A percentile compares a stretch with the other conserved stretches of the same genome.
These are phyloP conservation scores for Monilinia fructicola DNA, from an alignment of 2,329 filamentous ascomycete species.

Conservation along the genomic window DNA sequence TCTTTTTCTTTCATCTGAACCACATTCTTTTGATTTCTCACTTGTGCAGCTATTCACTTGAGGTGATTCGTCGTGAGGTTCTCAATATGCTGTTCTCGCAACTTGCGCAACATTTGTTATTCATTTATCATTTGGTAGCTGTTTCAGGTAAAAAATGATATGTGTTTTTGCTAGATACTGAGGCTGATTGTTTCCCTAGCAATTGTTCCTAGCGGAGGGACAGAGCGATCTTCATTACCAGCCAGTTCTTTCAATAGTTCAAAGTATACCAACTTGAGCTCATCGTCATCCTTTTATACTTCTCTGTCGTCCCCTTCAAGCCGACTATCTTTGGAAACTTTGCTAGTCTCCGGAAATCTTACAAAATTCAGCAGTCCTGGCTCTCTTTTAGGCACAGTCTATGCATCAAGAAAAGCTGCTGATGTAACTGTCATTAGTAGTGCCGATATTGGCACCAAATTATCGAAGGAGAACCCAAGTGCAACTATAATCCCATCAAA, in stretches of 20 bases:
- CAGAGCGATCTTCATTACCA: not conserved
- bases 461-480: not conserved
- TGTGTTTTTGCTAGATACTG: not conserved
- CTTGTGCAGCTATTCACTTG: not conserved
- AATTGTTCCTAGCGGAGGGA: not conserved
- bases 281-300: not conserved
- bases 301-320: not conserved
- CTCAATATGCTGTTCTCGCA: slow-evolving; percentile 7
- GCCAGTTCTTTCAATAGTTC: not conserved
- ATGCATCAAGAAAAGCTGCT: not conserved
- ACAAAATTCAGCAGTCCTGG: no score
- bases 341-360: not conserved
- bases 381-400: not conserved
- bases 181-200: slow-evolving; percentile 4
- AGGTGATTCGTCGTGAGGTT: not conserved
- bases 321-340: not conserved
- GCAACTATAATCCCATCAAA: not conserved
- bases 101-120: not conserved
- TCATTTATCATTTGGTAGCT: slow-evolving; percentile 6
- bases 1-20: not conserved
- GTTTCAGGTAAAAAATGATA: slow-evolving; percentile 7
- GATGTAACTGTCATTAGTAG: not conserved
- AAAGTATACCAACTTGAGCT: slow-evolving; percentile 1
- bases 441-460: not conserved
- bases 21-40: not conserved